Evolutionary conservation across 345 rosid species (phyloP), one percentile per base, ranked within the genome.

Genomic region (Salix brachista): DNA sequence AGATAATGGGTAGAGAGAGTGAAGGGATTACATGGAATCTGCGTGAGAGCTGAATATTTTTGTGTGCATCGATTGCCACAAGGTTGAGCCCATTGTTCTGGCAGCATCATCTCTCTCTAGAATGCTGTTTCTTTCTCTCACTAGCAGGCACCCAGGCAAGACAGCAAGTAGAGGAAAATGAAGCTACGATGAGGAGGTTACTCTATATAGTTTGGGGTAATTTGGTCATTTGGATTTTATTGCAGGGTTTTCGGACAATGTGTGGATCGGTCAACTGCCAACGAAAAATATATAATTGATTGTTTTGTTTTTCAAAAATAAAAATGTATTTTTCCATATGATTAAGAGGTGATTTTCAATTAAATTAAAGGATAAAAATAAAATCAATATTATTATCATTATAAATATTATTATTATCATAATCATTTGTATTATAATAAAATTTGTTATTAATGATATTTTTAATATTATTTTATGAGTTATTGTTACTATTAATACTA

Each of bases 31-130:
- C 99, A 93, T 9, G 98, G 97, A 80, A 96, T 89, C 87, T 96
- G 98, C 70, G 81, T 87, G 65, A 92, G 92, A 54, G 96, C 83
- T 12, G 98, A 86, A 69, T 83, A 96, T 88, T 91, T 96, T 73
- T 82, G 82, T 76, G 99, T 96, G 88, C 99, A 96, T 60, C 85
- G 81, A 70, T 65, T 84, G 72, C 96, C 90, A 73, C 98, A 96
- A n/a, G 97, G 94, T 67, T 89, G 86, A 62, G 88, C 78, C 99
- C 99, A 96, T 84, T 91, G 90, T 75, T 88, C 90, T 21, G 96
- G 97, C 64, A 90, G 21, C 84, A 79, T 68, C 84, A 79, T 74
- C 50, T 69, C 19, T 62, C 12, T 19, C 46, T 13, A 28, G 62
- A 28, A 71, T 21, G n/a, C 60, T 25, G 32, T 28, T 37, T 44